Conservation (phyloP, 768 basidiomycete genomes). For the Clathrus columnatus region DNA sequence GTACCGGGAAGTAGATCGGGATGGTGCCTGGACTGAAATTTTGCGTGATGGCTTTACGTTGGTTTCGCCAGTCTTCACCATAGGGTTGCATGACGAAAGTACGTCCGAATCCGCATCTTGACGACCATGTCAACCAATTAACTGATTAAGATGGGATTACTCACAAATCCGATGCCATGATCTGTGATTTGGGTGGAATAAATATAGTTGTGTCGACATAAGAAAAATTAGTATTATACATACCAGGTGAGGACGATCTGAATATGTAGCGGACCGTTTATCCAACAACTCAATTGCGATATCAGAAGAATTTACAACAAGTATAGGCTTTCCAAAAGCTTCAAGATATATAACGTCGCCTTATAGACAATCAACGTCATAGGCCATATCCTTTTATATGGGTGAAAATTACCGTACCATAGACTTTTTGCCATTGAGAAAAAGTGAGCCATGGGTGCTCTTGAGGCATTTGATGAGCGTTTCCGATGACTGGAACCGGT, state of each 20-base stretch:
- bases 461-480: constrained; percentile 35
- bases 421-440: constrained; percentile 32
- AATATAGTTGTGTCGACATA: no score
- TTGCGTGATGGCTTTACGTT: neutral
- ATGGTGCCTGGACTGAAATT: neutral
- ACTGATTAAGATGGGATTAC: neutral
- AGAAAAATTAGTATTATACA: no score
- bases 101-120: neutral
- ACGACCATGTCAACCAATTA: neutral
- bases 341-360: constrained; percentile 10
- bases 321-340: constrained; percentile 10
- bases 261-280: constrained; percentile 9
- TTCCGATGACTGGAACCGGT: constrained; percentile 38
- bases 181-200: no score
- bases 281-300: constrained; percentile 11
- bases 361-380: neutral
- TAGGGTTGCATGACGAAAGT: neutral
- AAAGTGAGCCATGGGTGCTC: constrained; percentile 42
- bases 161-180: neutral
- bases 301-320: constrained; percentile 11
- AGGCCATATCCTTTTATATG: neutral
- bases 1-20: neutral
- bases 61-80: neutral
- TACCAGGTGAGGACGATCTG: constrained; percentile 12
- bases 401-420: neutral